Evolutionary conservation across 2,329 filamentous ascomycete genomes (phyloP), one percentile per base, ranked within the genome.

Genomic region (Fusarium musae): DNA sequence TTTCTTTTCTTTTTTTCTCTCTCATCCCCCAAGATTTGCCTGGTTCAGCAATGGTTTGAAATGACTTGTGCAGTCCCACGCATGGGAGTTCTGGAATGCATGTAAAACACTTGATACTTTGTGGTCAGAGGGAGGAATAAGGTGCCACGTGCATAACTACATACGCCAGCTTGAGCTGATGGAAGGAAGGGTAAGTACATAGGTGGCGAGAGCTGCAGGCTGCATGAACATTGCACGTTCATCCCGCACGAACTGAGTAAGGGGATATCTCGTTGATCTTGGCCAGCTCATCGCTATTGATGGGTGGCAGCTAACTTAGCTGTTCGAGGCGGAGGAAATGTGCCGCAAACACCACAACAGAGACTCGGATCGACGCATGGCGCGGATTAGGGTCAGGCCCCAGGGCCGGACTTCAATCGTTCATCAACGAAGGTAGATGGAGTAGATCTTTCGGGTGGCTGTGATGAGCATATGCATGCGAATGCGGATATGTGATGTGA

Each of bases 401-500:
- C 36, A 52, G 49, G 46, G 59, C 61, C 50, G 39, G 59, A 32
- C 26, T 68, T 66, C 50, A 64, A 52, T 63, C 59, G 68, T 73
- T 74, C 54, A 56, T 69, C 52, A 62, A 54, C 56, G 36, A 62
- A 54, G 53, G 50, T 42, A n/a, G 37, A 42, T 28, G 26, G 50
- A 54, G 44, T 49, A 58, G 70, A 74, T 73, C 70, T 75, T 74
- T 69, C 71, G 56, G 63, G 63, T 72, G 71, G 71, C 67, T 71
- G 71, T 74, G 71, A 74, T 74, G 71, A 23, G 59, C 71, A 74
- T 74, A 72, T 74, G 71, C 71, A 74, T 58, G 71, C 52, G 63
- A 63, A 74, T 54, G 70, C 63, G 63, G 58, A 74, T 71, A 69
- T 65, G 70, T 72, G 70, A 70, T 59, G 65, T 56, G 70, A 70